Conservation (phyloP, 208 protist genomes). For the Leishmania turanica region DNA sequence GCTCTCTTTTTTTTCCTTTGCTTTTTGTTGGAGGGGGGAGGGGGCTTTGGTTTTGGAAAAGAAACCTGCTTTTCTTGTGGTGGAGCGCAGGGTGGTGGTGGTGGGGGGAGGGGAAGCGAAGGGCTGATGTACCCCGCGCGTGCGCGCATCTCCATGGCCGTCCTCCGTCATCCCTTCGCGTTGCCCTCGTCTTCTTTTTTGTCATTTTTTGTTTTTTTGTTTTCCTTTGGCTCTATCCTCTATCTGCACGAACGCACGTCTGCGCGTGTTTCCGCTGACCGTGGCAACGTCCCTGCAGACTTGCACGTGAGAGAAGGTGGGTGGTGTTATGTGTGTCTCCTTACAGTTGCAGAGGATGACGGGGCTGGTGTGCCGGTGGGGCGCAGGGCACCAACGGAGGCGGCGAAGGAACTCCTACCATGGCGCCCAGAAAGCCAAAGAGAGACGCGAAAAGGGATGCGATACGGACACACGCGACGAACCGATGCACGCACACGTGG, state of each 20-base stretch:
- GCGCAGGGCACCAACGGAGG: not conserved
- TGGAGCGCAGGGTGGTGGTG: too few species aligned
- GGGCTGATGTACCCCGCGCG: not conserved
- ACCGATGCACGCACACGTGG: not conserved
- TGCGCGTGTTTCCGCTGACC: not conserved
- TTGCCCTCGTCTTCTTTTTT: not conserved
- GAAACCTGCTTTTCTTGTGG: not conserved
- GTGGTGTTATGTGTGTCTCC: not conserved
- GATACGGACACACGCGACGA: not conserved
- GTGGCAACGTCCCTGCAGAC: not conserved
- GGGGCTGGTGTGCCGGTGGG: not conserved
- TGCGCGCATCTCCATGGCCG: not conserved
- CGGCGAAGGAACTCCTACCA: not conserved
- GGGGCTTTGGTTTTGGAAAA: too few species aligned
- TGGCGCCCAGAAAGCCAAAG: not conserved
- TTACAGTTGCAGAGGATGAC: not conserved
- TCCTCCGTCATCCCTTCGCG: not conserved
- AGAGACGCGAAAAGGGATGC: not conserved
- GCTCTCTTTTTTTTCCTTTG: not conserved
- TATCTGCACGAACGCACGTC: not conserved
- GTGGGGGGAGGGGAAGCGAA: too few species aligned
- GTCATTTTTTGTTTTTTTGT: not conserved
- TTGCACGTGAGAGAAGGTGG: not conserved
- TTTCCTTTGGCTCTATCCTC: not conserved
- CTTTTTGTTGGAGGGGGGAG: not conserved